A percentile compares a stretch with the other conserved stretches of the same genome.
These are phyloP conservation scores for Rhizophora apiculata DNA, from an alignment of 345 rosid species.

Conservation along the genomic window DNA sequence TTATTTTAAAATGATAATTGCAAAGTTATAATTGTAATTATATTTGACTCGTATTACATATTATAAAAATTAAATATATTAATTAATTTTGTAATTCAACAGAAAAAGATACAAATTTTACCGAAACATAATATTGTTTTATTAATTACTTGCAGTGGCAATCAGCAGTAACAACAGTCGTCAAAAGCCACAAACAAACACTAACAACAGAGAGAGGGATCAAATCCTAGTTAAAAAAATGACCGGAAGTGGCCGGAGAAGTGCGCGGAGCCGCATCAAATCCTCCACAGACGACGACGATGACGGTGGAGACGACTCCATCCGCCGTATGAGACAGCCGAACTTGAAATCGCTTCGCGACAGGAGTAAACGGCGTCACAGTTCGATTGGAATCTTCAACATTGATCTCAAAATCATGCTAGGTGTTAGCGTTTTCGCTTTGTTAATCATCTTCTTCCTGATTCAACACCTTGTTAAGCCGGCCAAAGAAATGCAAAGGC, in stretches of 20 bases:
- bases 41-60: no score
- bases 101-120: no score
- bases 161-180: no score
- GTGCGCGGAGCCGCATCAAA: slow-evolving; percentile 56
- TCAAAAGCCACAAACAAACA: no score
- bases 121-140: no score
- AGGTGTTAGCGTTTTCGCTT: slow-evolving; percentile 31
- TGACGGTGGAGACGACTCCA: slow-evolving; percentile 28
- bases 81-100: no score
- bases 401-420: slow-evolving; percentile 40
- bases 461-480: slow-evolving; percentile 36
- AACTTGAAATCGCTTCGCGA: slow-evolving; percentile 27
- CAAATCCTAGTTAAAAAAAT: slow-evolving; percentile 29
- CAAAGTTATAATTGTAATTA: no score
- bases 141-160: no score
- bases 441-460: slow-evolving; percentile 31
- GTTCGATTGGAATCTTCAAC: slow-evolving; percentile 32
- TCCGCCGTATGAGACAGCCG: slow-evolving; percentile 22
- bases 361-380: slow-evolving; percentile 22
- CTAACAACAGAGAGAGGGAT: no score
- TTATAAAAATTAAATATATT: no score
- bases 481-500: slow-evolving; percentile 31
- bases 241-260: slow-evolving; percentile 56
- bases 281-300: slow-evolving; percentile 36
- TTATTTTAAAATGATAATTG: no score